Evolutionary conservation across 441 rosid genomes (phyloP).

Genomic region (Flueggea neowawraea): DNA sequence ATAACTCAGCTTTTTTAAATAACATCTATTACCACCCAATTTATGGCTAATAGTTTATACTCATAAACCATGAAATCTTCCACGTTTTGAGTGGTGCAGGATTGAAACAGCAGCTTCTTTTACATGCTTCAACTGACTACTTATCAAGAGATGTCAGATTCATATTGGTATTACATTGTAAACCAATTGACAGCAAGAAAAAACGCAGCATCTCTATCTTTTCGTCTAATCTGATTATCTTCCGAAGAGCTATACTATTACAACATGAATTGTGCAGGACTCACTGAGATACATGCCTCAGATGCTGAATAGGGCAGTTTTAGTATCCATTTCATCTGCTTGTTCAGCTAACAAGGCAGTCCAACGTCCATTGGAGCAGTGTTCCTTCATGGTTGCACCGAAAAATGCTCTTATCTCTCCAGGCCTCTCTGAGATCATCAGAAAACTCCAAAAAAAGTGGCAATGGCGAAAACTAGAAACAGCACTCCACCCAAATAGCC

Average conservation of each 20-base stretch:
- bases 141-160: too few species aligned
- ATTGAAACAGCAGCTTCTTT: background rate
- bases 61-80: too few species aligned
- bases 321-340: background rate
- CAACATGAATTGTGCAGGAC: too few species aligned
- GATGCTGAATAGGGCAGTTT: background rate
- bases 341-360: background rate
- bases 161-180: too few species aligned
- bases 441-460: slow-evolving; percentile 90
- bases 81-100: too few species aligned
- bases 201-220: too few species aligned
- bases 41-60: too few species aligned
- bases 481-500: slow-evolving; percentile 86
- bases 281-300: background rate
- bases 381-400: background rate
- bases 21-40: too few species aligned
- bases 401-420: slow-evolving; percentile 4
- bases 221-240: too few species aligned
- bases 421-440: slow-evolving; percentile 21
- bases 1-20: too few species aligned
- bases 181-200: too few species aligned
- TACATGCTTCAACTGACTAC: background rate
- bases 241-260: too few species aligned
- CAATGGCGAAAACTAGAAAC: slow-evolving; percentile 84
- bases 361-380: background rate